phyloP scores from a whole-genome alignment of 345 rosid genomes.

The Lenwebbia sp. region DNA sequence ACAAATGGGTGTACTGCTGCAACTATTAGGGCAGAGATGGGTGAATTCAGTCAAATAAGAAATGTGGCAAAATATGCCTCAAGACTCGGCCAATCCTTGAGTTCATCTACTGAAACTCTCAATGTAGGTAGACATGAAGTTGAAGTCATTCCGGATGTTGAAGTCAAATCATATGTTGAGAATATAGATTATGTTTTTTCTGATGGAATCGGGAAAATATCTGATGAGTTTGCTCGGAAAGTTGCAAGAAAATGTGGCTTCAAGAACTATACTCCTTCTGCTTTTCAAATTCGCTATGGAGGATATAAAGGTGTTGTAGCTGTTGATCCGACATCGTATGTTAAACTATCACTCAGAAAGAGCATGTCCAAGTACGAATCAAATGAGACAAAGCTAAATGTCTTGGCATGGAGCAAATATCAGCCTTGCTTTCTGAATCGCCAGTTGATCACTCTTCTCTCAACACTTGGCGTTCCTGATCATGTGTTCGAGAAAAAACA shows the following conservation, averaged over 20 bases:
- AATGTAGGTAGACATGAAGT: constrained; percentile 25
- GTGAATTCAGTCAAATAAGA: constrained; percentile 33
- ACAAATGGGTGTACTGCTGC: constrained; percentile 30
- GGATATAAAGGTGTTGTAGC: constrained; percentile 70
- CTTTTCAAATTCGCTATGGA: constrained; percentile 55
- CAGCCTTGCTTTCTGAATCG: constrained; percentile 62
- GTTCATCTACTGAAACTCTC: constrained; percentile 57
- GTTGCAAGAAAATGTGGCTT: constrained; percentile 42
- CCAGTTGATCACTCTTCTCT: constrained; percentile 48
- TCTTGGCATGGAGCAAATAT: constrained; percentile 47
- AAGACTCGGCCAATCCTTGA: constrained; percentile 55
- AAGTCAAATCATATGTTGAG: not conserved
- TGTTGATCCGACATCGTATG: constrained; percentile 33
- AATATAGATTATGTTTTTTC: constrained; percentile 27
- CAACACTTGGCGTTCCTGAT: constrained; percentile 40
- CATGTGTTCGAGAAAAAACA: constrained; percentile 47
- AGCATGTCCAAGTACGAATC: constrained; percentile 52
- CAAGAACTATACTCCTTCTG: constrained; percentile 32
- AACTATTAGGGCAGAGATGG: constrained; percentile 41
- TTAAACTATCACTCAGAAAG: constrained; percentile 39
- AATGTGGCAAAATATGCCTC: constrained; percentile 67
- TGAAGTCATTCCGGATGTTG: constrained; percentile 29
- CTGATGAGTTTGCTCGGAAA: constrained; percentile 31
- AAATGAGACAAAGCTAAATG: constrained; percentile 33
- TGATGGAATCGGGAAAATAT: constrained; percentile 65